These are phyloP conservation scores for Irpex rosettiformis DNA, from an alignment of 1,284 basidiomycete species.

Conservation along the genomic window DNA sequence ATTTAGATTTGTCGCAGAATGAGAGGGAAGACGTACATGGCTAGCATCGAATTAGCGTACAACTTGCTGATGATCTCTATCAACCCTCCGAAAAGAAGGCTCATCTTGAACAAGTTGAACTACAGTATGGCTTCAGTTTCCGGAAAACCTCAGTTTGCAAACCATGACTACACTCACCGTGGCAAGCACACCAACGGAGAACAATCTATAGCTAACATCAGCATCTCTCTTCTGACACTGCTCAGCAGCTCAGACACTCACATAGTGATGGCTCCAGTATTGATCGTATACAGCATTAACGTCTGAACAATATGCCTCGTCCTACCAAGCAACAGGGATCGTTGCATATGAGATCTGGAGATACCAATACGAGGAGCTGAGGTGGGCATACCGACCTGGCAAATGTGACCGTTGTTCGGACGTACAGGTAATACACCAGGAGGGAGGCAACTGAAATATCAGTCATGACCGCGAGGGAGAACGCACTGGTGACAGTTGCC, in stretches of 20 bases:
- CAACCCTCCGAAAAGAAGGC: conserved; percentile 3
- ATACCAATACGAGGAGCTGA: not conserved
- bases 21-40: not conserved
- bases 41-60: not conserved
- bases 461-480: conserved; percentile 1
- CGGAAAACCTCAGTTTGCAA: not conserved
- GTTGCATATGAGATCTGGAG: not conserved
- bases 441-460: not conserved
- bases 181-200: not conserved
- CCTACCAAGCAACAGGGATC: not conserved
- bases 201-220: not conserved
- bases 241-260: not conserved
- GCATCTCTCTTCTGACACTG: too few relatives aligned
- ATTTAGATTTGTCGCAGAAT: not conserved
- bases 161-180: not conserved
- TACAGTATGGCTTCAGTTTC: not conserved
- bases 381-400: not conserved
- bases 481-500: conserved; percentile 2
- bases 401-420: not conserved
- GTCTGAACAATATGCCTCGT: conserved; percentile 3
- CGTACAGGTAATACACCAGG: conserved; percentile 6
- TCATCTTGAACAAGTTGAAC: conserved; percentile 5
- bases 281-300: conserved; percentile 8
- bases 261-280: conserved; percentile 8
- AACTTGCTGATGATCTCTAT: not conserved